Evolutionary conservation across 257 asterid genomes (phyloP).

Genomic region (Dorcoceras hygrometricum): DNA sequence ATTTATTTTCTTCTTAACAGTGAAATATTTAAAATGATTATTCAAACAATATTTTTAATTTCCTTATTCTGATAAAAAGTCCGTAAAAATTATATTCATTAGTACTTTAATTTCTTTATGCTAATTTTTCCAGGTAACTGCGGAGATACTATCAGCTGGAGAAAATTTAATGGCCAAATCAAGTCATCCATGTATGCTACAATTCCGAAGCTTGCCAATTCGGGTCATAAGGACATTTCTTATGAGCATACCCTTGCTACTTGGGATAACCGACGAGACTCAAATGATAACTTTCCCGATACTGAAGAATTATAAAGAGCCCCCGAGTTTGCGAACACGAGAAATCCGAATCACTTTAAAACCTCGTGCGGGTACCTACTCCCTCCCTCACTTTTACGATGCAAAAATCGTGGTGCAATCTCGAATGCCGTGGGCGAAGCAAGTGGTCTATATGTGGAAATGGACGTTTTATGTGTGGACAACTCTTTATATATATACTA

Average conservation of each 20-base stretch:
- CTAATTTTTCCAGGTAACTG: constrained; percentile 39
- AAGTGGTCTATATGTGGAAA: constrained; percentile 62
- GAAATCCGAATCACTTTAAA: constrained; percentile 46
- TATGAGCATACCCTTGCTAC: constrained; percentile 56
- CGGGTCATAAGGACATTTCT: constrained; percentile 49
- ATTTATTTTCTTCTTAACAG: no score
- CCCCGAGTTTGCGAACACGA: constrained; percentile 37
- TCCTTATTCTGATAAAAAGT: no score
- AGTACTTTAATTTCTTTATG: no score
- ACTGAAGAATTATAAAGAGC: constrained; percentile 63
- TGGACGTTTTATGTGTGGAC: constrained; percentile 71
- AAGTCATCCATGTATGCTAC: constrained; percentile 70
- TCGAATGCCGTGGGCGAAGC: constrained; percentile 57
- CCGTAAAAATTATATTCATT: no score
- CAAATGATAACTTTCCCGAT: constrained; percentile 49
- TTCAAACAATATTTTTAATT: no score
- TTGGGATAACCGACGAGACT: constrained; percentile 58
- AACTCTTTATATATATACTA: constrained; percentile 39
- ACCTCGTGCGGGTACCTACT: constrained; percentile 59
- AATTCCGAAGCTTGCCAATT: constrained; percentile 68
- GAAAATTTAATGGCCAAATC: constrained; percentile 48
- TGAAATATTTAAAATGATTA: no score
- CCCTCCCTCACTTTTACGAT: constrained; percentile 64
- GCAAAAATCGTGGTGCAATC: constrained; percentile 50
- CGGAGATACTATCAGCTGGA: constrained; percentile 47